Conservation (phyloP, 2,329 filamentous ascomycete genomes). For the Ceratocystiopsis sp. region DNA sequence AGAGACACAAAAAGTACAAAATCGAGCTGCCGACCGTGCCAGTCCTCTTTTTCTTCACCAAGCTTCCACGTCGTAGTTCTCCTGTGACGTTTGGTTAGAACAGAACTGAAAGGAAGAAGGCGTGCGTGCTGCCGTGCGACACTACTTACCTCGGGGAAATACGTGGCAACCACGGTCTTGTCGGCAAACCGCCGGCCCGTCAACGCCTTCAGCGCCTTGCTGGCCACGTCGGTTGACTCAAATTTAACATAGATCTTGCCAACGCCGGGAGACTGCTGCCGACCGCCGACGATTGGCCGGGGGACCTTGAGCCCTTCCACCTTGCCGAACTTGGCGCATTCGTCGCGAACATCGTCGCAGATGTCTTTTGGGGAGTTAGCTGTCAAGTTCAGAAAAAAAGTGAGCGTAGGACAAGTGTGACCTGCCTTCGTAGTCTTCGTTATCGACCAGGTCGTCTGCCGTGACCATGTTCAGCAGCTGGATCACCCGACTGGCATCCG, state of each 20-base stretch:
- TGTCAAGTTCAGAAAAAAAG: neutral
- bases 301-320: constrained; percentile 87
- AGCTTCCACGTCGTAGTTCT: constrained; percentile 84
- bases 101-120: neutral
- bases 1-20: too few relatives aligned
- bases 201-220: constrained; percentile 73
- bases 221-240: constrained; percentile 57
- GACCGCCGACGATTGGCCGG: constrained; percentile 63
- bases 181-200: constrained; percentile 93
- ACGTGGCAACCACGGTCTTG: constrained; percentile 88
- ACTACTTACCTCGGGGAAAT: constrained; percentile 68
- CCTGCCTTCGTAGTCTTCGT: constrained; percentile 84
- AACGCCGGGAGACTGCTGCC: constrained; percentile 74
- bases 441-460: constrained; percentile 80
- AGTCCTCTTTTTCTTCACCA: constrained; percentile 38
- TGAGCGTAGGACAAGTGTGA: neutral
- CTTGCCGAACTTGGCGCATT: constrained; percentile 79
- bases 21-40: too few relatives aligned
- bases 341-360: constrained; percentile 79
- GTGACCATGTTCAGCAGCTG: constrained; percentile 98
- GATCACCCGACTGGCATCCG: constrained; percentile 64
- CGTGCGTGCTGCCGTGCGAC: too few relatives aligned
- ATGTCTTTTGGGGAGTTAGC: constrained; percentile 74
- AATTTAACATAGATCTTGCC: constrained; percentile 98
- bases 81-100: constrained; percentile 26